phyloP scores from a whole-genome alignment of 108 stramenopile genomes.

The Fragilaria radians region DNA sequence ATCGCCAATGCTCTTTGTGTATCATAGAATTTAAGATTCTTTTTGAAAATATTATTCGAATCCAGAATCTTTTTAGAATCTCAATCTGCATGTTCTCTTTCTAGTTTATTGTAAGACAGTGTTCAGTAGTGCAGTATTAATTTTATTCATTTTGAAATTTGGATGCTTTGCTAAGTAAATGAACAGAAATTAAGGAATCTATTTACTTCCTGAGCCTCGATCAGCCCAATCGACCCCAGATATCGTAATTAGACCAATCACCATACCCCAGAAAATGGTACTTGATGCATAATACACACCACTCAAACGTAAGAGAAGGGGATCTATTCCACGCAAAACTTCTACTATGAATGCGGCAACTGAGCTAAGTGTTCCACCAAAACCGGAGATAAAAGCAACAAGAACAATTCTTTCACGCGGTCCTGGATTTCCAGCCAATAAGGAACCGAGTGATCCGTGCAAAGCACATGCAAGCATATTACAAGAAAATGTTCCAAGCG shows the following conservation, averaged over 20 bases:
- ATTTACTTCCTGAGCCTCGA: constrained; percentile 1
- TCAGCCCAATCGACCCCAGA: constrained; percentile 79
- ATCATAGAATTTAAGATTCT: no score
- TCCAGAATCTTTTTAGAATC: no score
- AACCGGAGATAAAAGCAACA: constrained; percentile 64
- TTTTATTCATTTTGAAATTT: no score
- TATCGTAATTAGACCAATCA: constrained; percentile 59
- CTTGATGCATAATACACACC: constrained; percentile 58
- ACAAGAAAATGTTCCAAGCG: constrained; percentile 73
- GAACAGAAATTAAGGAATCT: not conserved
- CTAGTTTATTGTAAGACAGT: no score
- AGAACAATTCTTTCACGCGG: constrained; percentile 62
- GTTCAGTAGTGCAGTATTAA: no score
- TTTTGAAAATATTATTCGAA: no score
- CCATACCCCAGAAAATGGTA: constrained; percentile 54
- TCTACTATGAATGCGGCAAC: constrained; percentile 72
- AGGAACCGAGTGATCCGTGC: constrained; percentile 53
- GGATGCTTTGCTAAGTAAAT: no score
- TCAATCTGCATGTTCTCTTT: no score
- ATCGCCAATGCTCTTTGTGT: no score
- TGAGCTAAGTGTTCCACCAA: constrained; percentile 69
- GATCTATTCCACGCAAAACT: constrained; percentile 59
- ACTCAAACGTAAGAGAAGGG: constrained; percentile 73
- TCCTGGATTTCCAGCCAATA: constrained; percentile 71
- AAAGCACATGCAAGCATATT: constrained; percentile 73